Base-by-base conservation (phyloP, 1,284 basidiomycete species). In the Marasmius tenuissimus region DNA sequence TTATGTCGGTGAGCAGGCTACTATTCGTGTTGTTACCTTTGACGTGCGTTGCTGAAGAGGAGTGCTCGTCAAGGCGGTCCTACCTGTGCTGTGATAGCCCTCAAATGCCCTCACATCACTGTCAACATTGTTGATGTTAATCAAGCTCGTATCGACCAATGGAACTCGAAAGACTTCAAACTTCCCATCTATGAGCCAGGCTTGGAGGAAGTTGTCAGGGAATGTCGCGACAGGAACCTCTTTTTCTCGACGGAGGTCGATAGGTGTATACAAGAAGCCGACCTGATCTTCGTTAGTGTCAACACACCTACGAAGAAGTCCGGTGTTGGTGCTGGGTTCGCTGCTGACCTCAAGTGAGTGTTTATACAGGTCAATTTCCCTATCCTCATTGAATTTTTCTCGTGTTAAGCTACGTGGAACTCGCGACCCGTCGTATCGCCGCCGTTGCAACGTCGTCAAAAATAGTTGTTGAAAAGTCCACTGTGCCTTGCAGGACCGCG, bases 381-480 rank as follows among this genome's bases (percentile, higher is more conserved):
- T 37, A 54, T 56, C 40, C 35, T 57, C 45, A n/a, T 11, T 57
- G 50, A 40, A 16, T 27, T 47, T 55, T 66, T 34, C 61, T 58
- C 53, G 38, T 57, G 37, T n/a, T 34, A 63, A 97, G 95, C 82
- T 98, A 96, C 78, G 93, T 98, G 67, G 97, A 99, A 74, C 87
- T 92, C 34, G 97, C 96, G 48, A 98, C 97, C 45, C 94, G 97
- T 67, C 92, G 92, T 67, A 99, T 99, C 69, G 97, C 97, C 49
- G 87, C 87, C 58, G 91, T 98, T 61, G 93, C 97, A 40, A 92
- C 82, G 40, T 88, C 92, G 7, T 92, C 88, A 75, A 99, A 99
- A 84, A 99, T 99, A 71, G 97, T 99, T 66, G 96, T 99, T 61
- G 97, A 99, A 75, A 99, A 99, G 79, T 99, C 97, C 18, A 99